phyloP scores from a whole-genome alignment of 139 green algal genomes.

The Chlorella sp. region DNA sequence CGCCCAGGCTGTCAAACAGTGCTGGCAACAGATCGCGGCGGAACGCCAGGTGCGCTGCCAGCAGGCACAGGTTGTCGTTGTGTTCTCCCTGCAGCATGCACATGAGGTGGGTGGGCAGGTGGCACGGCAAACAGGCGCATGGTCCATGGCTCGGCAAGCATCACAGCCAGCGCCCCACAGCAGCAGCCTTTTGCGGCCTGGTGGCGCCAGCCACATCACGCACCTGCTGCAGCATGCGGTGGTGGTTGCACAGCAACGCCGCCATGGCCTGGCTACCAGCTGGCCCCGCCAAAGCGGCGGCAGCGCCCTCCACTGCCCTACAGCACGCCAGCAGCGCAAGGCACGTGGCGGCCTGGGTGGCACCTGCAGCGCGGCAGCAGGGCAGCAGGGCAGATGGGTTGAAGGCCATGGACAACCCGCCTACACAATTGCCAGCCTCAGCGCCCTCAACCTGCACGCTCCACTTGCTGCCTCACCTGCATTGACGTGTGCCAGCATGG shows the following conservation, averaged over 20 bases:
- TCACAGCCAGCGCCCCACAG: too few species aligned
- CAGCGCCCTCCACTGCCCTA: background rate
- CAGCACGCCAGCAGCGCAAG: constrained; percentile 37
- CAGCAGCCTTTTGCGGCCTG: too few species aligned
- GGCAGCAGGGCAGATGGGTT: too few species aligned
- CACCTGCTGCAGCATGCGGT: constrained; percentile 18
- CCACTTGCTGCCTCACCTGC: background rate
- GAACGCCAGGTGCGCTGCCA: constrained; percentile 26
- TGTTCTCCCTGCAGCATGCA: constrained; percentile 10
- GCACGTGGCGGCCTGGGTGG: constrained; percentile 20
- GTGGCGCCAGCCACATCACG: too few species aligned
- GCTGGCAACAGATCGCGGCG: background rate
- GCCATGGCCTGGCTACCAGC: constrained; percentile 11
- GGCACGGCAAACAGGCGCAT: background rate
- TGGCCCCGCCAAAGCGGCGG: constrained; percentile 1
- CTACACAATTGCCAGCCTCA: too few species aligned
- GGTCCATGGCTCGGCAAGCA: too few species aligned
- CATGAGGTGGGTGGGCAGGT: background rate
- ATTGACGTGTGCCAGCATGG: constrained; percentile 29
- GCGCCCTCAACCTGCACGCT: background rate
- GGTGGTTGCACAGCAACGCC: constrained; percentile 31
- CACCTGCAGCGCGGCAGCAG: background rate
- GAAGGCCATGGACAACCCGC: too few species aligned
- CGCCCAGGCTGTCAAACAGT: background rate
- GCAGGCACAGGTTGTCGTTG: constrained; percentile 38